These are phyloP conservation scores for Fusarium sp. DNA, from an alignment of 2,329 filamentous ascomycete genomes.

Conservation along the genomic window DNA sequence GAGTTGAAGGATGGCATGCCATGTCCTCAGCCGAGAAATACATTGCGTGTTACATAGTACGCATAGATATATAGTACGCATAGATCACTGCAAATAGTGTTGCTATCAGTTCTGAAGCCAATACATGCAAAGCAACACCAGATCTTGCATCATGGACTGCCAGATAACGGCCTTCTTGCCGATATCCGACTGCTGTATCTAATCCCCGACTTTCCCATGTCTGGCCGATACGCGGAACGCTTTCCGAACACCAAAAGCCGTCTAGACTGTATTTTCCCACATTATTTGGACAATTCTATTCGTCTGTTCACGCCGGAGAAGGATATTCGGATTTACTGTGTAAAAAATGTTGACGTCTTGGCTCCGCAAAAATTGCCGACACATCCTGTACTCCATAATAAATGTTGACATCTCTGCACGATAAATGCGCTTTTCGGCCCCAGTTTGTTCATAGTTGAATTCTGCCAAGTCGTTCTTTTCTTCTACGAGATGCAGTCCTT, in stretches of 20 bases:
- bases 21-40: neutral
- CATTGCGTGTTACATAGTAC: neutral
- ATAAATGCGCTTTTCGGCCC: neutral
- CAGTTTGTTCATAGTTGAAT: neutral
- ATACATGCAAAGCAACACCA: neutral
- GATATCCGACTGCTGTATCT: neutral
- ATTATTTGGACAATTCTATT: neutral
- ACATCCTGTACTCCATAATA: neutral
- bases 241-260: neutral
- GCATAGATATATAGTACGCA: neutral
- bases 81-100: neutral
- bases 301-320: neutral
- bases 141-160: neutral
- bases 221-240: neutral
- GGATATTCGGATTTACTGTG: neutral
- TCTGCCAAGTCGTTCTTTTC: neutral
- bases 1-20: neutral
- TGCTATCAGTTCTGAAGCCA: neutral
- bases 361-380: neutral
- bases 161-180: neutral
- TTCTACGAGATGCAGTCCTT: slow-evolving; percentile 31
- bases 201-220: neutral
- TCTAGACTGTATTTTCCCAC: neutral
- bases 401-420: neutral
- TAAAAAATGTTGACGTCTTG: neutral